Base-by-base conservation (phyloP, 1,284 basidiomycete genomes). In the Cerioporus squamosus region DNA sequence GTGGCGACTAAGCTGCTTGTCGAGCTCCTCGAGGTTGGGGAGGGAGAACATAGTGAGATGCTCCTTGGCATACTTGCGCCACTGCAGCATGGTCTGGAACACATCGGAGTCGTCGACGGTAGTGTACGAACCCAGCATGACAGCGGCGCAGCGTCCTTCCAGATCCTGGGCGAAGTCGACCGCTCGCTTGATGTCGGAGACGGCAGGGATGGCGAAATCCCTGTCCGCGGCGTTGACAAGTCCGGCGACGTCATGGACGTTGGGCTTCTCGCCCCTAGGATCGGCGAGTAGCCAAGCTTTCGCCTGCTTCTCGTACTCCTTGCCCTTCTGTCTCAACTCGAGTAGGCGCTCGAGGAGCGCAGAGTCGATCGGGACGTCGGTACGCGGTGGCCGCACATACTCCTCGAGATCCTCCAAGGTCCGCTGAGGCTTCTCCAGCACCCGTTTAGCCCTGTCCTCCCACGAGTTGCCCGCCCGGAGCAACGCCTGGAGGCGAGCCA, bases 281-380 rank as follows among this genome's bases (percentile, higher is more conserved):
- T 87, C 84, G 8, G 82, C 82, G 17, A 77, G 72, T 24, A 91
- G 71, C 88, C 90, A 93, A 3, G 79, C 75, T 65, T 82, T 83
- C 14, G 90, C 90, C 66, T 89, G 86, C 74, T 85, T 87, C 72
- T 93, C 90, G 68, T 85, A 86, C 62, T 93, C 90, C 64, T 82
- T 82, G 18, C 88, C 90, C 70, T 87, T 88, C 38, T 75, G 77
- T 44, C 83, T 81, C 45, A 84, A 77, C n/a, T 79, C 77, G 67
- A 81, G 75, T 36, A 93, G 72, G 14, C 84, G 81, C 62, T 86
- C 83, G 31, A 86, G 75, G 49, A 90, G 77, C 23, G 77, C 77
- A 17, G 81, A 78, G 66, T 91, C 85, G 51, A 90, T 81, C 3
- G 88, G 88, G 56, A 90, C 80, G 43, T 75, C 80, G 8, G 79